Percentiles rank a stretch among this genome's conserved stretches.
phyloP scores from a whole-genome alignment of 805 yeast species.

The Saturnispora sanitii region DNA sequence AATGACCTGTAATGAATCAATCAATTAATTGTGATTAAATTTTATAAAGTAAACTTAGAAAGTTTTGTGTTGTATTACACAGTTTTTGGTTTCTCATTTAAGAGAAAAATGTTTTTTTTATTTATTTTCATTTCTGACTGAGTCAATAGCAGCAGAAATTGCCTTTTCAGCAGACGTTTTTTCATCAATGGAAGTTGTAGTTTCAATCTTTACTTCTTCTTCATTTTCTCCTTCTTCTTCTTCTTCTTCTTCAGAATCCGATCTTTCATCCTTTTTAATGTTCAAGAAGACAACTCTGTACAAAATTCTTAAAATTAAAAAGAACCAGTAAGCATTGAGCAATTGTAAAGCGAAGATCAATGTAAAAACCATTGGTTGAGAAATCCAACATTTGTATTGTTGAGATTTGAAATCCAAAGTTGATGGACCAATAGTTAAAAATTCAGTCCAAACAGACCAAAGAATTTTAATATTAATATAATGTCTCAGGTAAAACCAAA shows the following conservation, averaged over 20 bases:
- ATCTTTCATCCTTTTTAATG: conserved; percentile 68
- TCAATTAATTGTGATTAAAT: no score
- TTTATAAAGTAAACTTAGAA: no score
- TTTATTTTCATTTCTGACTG: no score
- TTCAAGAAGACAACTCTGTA: conserved; percentile 55
- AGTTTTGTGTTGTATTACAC: no score
- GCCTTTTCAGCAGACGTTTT: no score
- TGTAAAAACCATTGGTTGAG: conserved; percentile 79
- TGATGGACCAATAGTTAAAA: conserved; percentile 74
- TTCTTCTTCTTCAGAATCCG: conserved; percentile 68
- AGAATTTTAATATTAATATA: conserved; percentile 70
- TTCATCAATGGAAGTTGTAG: no score
- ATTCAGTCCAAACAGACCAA: conserved; percentile 81
- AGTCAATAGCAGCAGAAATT: no score
- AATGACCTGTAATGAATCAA: no score
- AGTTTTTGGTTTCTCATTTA: no score
- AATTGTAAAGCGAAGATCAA: conserved; percentile 74
- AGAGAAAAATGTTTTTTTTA: no score
- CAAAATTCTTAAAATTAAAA: conserved; percentile 67
- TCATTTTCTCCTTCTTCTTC: conserved; percentile 26
- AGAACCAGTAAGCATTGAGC: conserved; percentile 83
- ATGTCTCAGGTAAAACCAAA: conserved; percentile 89
- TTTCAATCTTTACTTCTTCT: conserved; percentile 8
- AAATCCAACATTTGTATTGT: conserved; percentile 93
- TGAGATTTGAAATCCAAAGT: conserved; percentile 76